These are phyloP conservation scores for Mycosphaerella sp. DNA, from an alignment of 2,329 filamentous ascomycete species.

Conservation along the genomic window DNA sequence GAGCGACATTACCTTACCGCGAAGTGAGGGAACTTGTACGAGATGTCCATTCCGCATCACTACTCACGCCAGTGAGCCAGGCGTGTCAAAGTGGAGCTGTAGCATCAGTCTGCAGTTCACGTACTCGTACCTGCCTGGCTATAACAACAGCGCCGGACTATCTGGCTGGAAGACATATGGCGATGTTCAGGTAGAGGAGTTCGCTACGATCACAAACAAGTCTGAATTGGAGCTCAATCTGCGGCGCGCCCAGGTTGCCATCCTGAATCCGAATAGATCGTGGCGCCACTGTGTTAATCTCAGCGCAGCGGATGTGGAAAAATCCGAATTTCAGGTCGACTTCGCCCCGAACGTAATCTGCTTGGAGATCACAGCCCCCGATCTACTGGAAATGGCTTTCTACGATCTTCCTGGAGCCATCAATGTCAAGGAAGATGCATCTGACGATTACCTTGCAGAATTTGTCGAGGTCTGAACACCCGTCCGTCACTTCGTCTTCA, in stretches of 20 bases:
- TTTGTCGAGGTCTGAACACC: slow-evolving; percentile 52
- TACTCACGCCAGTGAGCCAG: slow-evolving; percentile 48
- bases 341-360: slow-evolving; percentile 80
- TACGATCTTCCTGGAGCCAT: slow-evolving; percentile 84
- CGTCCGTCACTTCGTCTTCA: background rate
- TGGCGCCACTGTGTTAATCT: slow-evolving; percentile 36
- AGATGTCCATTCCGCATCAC: slow-evolving; percentile 73
- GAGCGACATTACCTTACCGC: slow-evolving; percentile 63
- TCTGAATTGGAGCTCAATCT: slow-evolving; percentile 61
- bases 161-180: slow-evolving; percentile 58
- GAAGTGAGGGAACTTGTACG: slow-evolving; percentile 68
- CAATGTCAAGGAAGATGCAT: slow-evolving; percentile 54
- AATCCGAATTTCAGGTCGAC: slow-evolving; percentile 43
- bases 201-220: slow-evolving; percentile 58
- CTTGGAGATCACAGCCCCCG: slow-evolving; percentile 66
- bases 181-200: slow-evolving; percentile 45
- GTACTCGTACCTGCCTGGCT: slow-evolving; percentile 54
- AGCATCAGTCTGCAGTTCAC: slow-evolving; percentile 59
- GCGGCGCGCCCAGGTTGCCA: slow-evolving; percentile 68
- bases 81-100: slow-evolving; percentile 54
- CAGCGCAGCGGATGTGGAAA: slow-evolving; percentile 25
- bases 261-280: slow-evolving; percentile 59
- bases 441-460: slow-evolving; percentile 62
- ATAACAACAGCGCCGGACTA: slow-evolving; percentile 55
- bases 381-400: slow-evolving; percentile 68